Percentiles rank a stretch among this genome's conserved stretches.
phyloP scores from a whole-genome alignment of 805 yeast genomes.

The Lachancea mirantina region DNA sequence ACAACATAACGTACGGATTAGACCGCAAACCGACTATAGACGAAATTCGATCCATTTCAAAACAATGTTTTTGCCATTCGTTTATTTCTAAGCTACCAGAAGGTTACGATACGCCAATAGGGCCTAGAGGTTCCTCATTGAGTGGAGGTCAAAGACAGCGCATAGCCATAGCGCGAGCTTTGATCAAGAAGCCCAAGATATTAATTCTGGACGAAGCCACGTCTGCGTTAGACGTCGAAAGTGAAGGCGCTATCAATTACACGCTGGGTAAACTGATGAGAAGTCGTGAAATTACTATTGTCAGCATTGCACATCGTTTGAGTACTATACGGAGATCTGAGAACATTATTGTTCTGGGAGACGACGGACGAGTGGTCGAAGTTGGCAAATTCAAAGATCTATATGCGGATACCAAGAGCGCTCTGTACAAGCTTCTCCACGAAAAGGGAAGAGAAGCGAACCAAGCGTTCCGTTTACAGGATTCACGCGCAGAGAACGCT shows the following conservation, averaged over 20 bases:
- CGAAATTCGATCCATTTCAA: conserved; percentile 40
- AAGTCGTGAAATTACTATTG: conserved; percentile 61
- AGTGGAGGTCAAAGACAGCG: conserved; percentile 96
- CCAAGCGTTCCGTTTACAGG: not conserved
- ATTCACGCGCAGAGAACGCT: not conserved
- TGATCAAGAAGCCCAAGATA: conserved; percentile 68
- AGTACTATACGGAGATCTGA: conserved; percentile 87
- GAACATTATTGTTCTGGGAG: conserved; percentile 72
- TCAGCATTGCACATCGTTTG: conserved; percentile 88
- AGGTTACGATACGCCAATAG: conserved; percentile 59
- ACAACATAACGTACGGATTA: conserved; percentile 69
- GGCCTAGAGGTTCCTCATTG: conserved; percentile 56
- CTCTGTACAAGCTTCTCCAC: conserved; percentile 33
- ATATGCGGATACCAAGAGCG: conserved; percentile 39
- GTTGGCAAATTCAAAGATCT: conserved; percentile 57
- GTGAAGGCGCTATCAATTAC: conserved; percentile 69
- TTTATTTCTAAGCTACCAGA: conserved; percentile 56
- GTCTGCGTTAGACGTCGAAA: conserved; percentile 72
- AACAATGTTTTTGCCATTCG: conserved; percentile 48
- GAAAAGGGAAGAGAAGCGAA: conserved; percentile 18
- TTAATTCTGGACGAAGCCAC: conserved; percentile 82
- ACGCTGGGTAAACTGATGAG: conserved; percentile 60
- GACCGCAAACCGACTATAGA: conserved; percentile 56
- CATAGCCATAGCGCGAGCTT: conserved; percentile 78
- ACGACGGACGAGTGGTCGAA: conserved; percentile 76